Evolutionary conservation across 1,284 basidiomycete genomes (phyloP).

Genomic region (Cryptococcus depauperatus): DNA sequence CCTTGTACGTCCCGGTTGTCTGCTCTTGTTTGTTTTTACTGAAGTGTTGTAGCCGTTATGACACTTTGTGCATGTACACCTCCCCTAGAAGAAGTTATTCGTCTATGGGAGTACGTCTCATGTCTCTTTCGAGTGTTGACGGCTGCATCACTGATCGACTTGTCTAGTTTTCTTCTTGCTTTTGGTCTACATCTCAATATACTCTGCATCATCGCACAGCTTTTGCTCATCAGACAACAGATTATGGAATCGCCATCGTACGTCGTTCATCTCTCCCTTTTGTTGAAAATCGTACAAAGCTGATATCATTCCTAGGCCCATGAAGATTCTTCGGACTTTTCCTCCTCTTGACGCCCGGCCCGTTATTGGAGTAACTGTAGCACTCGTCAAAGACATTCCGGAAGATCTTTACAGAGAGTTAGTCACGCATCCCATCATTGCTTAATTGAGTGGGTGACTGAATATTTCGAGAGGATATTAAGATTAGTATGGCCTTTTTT

Average conservation of each 20-base stretch:
- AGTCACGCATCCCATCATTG: conserved; percentile 66
- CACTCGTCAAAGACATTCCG: conserved; percentile 82
- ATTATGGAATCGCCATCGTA: conserved; percentile 77
- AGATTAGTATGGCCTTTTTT: too few relatives aligned
- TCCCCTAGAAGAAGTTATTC: conserved; percentile 84
- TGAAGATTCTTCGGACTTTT: conserved; percentile 89
- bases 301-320: conserved; percentile 57
- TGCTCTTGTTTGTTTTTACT: background rate
- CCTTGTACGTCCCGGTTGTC: conserved; percentile 58
- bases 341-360: conserved; percentile 79
- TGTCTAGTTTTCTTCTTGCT: conserved; percentile 67
- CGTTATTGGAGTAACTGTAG: conserved; percentile 85
- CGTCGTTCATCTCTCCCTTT: conserved; percentile 22
- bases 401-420: conserved; percentile 82
- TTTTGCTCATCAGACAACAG: conserved; percentile 79
- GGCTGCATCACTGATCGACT: background rate
- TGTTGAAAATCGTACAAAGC: background rate
- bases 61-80: conserved; percentile 95
- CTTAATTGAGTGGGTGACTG: background rate
- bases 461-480: too few relatives aligned
- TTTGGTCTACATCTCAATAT: conserved; percentile 95
- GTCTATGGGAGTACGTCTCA: conserved; percentile 68
- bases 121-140: background rate
- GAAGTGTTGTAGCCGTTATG: conserved; percentile 60
- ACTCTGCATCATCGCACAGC: conserved; percentile 89